A percentile compares a stretch with the other conserved stretches of the same genome.
phyloP scores from a whole-genome alignment of 2,329 filamentous ascomycete genomes.

The Botrytis hyacinthi region DNA sequence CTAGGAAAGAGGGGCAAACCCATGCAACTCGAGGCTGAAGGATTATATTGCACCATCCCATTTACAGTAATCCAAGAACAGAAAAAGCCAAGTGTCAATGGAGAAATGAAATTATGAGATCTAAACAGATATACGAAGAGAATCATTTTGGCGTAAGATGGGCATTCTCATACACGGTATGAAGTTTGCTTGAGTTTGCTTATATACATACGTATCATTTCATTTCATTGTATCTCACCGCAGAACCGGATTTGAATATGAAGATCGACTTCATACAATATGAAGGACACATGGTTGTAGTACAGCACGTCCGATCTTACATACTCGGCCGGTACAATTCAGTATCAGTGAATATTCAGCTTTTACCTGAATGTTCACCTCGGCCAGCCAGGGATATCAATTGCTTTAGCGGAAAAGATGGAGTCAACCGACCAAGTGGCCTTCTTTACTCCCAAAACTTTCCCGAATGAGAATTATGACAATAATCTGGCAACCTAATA shows the following conservation, averaged over 20 bases:
- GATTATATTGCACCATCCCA: conserved; percentile 11
- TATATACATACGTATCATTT: background rate
- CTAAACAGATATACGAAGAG: conserved; percentile 9
- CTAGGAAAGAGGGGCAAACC: background rate
- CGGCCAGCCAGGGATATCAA: conserved; percentile 12
- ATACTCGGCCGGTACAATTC: background rate
- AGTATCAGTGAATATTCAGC: conserved; percentile 15
- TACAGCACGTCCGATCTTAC: conserved; percentile 16
- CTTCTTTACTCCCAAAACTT: background rate
- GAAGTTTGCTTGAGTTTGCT: conserved; percentile 5
- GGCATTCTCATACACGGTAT: background rate
- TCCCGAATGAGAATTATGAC: background rate
- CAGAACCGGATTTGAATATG: background rate
- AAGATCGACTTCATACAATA: conserved; percentile 2
- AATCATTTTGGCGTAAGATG: background rate
- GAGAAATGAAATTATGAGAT: conserved; percentile 5
- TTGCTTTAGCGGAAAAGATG: conserved; percentile 8
- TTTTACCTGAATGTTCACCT: background rate
- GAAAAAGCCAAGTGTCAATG: background rate
- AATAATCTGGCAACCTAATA: background rate
- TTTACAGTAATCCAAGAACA: background rate
- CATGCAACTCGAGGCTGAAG: conserved; percentile 11
- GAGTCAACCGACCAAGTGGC: conserved; percentile 12
- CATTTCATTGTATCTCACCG: background rate
- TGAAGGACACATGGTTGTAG: background rate